Conservation (phyloP, 768 basidiomycete genomes). For the Kwoniella dendrophila region DNA sequence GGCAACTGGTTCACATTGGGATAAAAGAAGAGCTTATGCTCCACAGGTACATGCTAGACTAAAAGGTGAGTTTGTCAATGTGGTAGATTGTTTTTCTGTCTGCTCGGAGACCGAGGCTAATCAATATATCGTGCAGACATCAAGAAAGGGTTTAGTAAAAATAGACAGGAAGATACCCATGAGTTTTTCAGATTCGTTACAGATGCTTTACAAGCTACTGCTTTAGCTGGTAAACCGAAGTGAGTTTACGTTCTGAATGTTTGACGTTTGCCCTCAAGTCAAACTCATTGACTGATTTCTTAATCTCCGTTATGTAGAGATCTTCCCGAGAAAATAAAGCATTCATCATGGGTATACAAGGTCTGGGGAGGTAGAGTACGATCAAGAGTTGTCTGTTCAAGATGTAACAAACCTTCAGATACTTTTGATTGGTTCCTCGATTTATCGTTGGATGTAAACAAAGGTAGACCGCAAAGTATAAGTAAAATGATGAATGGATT, state of each 20-base stretch:
- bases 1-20: constrained; percentile 60
- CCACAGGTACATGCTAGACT: constrained; percentile 68
- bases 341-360: constrained; percentile 91
- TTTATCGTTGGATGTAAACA: constrained; percentile 84
- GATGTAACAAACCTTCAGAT: constrained; percentile 85
- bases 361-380: constrained; percentile 90
- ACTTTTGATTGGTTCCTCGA: constrained; percentile 95
- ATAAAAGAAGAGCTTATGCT: constrained; percentile 64
- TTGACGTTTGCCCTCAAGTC: not conserved
- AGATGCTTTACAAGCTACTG: constrained; percentile 84
- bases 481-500: constrained; percentile 59
- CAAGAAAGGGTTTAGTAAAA: constrained; percentile 84
- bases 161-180: constrained; percentile 96
- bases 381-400: constrained; percentile 82
- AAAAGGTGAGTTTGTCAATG: constrained; percentile 61
- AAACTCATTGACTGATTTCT: constrained; percentile 51
- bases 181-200: constrained; percentile 94
- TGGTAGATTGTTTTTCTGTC: not conserved
- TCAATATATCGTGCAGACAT: constrained; percentile 63
- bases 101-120: not conserved
- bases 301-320: constrained; percentile 62
- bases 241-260: constrained; percentile 53
- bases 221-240: constrained; percentile 72
- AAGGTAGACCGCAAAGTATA: constrained; percentile 66
- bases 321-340: constrained; percentile 57